Conservation (phyloP, 495 filamentous ascomycete species). For the Hyaloscypha bicolor region DNA sequence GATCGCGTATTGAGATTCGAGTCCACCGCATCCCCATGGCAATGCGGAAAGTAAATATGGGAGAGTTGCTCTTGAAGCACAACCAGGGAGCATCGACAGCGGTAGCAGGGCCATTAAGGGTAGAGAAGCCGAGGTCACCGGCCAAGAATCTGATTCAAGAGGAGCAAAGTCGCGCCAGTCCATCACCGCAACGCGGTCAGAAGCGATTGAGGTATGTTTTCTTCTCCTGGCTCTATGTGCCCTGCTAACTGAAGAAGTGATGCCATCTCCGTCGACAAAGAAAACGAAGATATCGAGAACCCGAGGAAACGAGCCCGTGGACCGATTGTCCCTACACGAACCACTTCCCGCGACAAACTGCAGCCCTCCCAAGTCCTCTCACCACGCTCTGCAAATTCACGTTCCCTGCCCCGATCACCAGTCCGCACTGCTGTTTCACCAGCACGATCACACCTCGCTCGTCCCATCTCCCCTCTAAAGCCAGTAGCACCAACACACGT, state of each 20-base stretch:
- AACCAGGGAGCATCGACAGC: conserved; percentile 33
- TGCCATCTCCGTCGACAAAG: conserved; percentile 72
- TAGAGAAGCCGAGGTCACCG: conserved; percentile 28
- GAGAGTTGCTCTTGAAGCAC: conserved; percentile 60
- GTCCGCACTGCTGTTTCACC: conserved; percentile 48
- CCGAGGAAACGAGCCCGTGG: conserved; percentile 59
- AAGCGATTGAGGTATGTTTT: conserved; percentile 65
- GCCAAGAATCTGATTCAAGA: conserved; percentile 24
- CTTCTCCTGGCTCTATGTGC: background rate
- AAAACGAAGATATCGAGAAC: conserved; percentile 66
- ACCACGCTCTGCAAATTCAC: conserved; percentile 79
- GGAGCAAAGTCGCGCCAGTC: conserved; percentile 32
- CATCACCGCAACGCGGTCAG: conserved; percentile 37
- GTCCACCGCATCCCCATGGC: conserved; percentile 88
- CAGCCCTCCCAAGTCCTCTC: conserved; percentile 64
- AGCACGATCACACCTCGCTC: conserved; percentile 51
- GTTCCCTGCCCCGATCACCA: conserved; percentile 64
- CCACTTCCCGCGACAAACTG: conserved; percentile 28
- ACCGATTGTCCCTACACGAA: conserved; percentile 30
- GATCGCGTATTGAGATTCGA: conserved; percentile 88
- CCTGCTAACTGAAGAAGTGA: conserved; percentile 47
- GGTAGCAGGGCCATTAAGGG: conserved; percentile 21
- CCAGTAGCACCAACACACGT: conserved; percentile 42
- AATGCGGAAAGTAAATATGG: conserved; percentile 80
- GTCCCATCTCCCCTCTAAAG: conserved; percentile 57